Percentiles rank a stretch among this genome's conserved stretches.
Conservation (phyloP, 1,139 yeast genomes). For the Pneumocystis canis region DNA sequence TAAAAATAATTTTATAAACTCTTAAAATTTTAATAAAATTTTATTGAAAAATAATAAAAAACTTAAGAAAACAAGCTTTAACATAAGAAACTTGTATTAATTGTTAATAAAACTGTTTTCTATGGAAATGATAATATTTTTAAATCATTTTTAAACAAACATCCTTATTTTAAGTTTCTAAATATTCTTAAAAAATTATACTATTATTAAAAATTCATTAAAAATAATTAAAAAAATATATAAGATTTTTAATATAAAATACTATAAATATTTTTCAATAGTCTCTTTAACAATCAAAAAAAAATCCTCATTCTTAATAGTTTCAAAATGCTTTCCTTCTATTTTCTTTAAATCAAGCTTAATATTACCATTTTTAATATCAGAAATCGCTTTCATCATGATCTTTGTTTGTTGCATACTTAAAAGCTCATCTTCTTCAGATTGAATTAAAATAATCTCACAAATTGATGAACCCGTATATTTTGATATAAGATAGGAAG, state of each 20-base stretch:
- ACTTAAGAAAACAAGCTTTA: constrained; percentile 80
- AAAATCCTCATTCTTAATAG: neutral
- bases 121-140: constrained; percentile 22
- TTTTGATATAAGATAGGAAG: constrained; percentile 15
- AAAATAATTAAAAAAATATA: constrained; percentile 4
- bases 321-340: neutral
- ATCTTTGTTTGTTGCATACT: constrained; percentile 13
- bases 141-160: neutral
- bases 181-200: constrained; percentile 9
- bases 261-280: no score
- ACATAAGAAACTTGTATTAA: constrained; percentile 23
- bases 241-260: no score
- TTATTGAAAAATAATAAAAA: no score
- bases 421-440: constrained; percentile 13
- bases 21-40: no score
- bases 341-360: constrained; percentile 2
- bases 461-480: neutral
- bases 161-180: neutral
- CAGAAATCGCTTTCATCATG: neutral
- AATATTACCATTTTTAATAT: neutral
- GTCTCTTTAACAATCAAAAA: neutral
- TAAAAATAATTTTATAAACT: constrained; percentile 80
- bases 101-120: neutral
- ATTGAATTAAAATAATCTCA: constrained; percentile 13
- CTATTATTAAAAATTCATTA: constrained; percentile 5